Evolutionary conservation across 441 rosid species (phyloP), one percentile per base, ranked within the genome.

Genomic region (Metrosideros polymorpha): DNA sequence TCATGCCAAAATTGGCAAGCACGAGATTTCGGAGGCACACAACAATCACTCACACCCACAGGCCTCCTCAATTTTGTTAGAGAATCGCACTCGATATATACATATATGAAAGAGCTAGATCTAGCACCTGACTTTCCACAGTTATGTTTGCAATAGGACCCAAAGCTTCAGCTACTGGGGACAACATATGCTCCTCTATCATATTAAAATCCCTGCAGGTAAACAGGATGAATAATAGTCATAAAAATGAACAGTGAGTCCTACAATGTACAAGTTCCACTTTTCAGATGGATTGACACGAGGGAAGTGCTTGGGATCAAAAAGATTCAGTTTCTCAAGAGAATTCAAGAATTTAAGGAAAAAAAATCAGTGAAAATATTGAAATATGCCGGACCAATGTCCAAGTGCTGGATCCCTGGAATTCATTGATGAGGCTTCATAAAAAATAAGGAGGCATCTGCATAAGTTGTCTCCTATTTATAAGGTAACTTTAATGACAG

Each of bases 111-210:
- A 55, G 53, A 19, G 27, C 59, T 35, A 57, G 83, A 76, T 53
- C 50, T 35, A 32, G 53, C 87, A 96, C 99, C 98, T 98, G 99
- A 91, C 99, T 98, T 91, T 98, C 99, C 52, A 95, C 98, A 71
- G 92, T 94, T 86, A 96, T 96, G 86, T 94, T 92, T 82, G 98
- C 98, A 85, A 96, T 88, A 54, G 96, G 95, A 66, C 87, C 93
- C 90, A 98, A 92, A 56, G 96, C 96, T 88, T 95, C 91, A 90
- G 93, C 90, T 82, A 96, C 91, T 14, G 96, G 95, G 89, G 91
- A 90, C 91, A 98, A 86, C n/a, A 95, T 85, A 82, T 89, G 86
- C 77, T 96, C 94, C 66, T 95, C 98, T 89, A 96, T 83, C 77
- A 76, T 90, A 88, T 92, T 90, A 89, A 98, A 96, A 91, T 95